Base-by-base conservation (phyloP, 306 rosid species). In the Calophaca sinica region DNA sequence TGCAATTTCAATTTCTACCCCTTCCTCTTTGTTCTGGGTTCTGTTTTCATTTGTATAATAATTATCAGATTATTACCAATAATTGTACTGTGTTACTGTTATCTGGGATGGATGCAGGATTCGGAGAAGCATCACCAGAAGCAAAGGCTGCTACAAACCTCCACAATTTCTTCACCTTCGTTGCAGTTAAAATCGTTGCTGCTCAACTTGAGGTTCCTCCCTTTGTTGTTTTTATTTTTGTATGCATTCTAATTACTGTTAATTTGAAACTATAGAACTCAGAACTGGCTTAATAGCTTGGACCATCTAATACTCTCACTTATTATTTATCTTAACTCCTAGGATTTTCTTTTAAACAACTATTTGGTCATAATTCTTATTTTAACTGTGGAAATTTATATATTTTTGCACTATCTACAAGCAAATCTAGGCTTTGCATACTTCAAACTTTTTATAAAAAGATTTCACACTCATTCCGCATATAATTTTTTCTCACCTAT, bases 101-200 rank as follows among this genome's bases (percentile, higher is more conserved):
- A 75, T 12, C 13, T 64, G 59, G 12, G 68, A 67, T 77, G 12
- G 68, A 67, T 77, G 78, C 85, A 91, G 98, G 98, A 69, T 91
- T 88, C 33, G 98, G 96, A 83, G 96, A 91, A 85, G 96, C 96
- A 38, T 90, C 97, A 10, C 97, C 98, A 6, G 98, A 94, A 85
- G 87, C 85, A 32, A 94, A 88, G 84, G 98, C 90, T 59, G 97
- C 98, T 53, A 78, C 72, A 5, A 85, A 94, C 59, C 92, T 94
- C 36, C 97, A 94, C 38, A 86, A 81, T 57, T 94, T 94, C 93
- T 94, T 94, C 82, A 94, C 91, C 77, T 94, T 77, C 54, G 28
- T 86, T 63, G 97, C 98, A 3, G 96, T 94, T 42, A 85, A 87
- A 45, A 88, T 94, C 11, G 90, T 94, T 63, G 74, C 87, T 69